Percentiles rank a stretch among this genome's conserved stretches.
Conservation (phyloP, 2,329 filamentous ascomycete genomes). For the Drechslerella coelobrocha region DNA sequence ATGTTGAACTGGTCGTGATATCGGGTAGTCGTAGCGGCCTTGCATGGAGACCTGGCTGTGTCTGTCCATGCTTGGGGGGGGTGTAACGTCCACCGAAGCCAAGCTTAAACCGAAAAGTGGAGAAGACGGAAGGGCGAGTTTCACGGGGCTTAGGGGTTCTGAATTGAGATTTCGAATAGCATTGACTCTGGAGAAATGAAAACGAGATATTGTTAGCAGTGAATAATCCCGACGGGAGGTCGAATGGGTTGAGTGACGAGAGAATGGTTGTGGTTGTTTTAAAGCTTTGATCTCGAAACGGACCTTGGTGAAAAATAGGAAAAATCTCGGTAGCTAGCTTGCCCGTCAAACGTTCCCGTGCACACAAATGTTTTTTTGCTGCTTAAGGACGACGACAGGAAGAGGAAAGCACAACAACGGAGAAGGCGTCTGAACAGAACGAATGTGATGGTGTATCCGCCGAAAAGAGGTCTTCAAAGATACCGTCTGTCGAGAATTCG, state of each 20-base stretch:
- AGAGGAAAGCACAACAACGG: constrained; percentile 8
- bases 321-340: constrained; percentile 48
- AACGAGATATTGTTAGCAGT: constrained; percentile 28
- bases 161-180: constrained; percentile 30
- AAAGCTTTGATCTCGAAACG: constrained; percentile 49
- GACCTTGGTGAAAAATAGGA: constrained; percentile 49
- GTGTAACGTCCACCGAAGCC: constrained; percentile 26
- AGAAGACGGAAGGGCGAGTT: constrained; percentile 25
- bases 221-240: constrained; percentile 5
- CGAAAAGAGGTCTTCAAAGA: constrained; percentile 22
- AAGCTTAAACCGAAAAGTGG: constrained; percentile 44
- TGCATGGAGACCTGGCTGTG: constrained; percentile 49
- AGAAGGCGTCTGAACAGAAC: constrained; percentile 6
- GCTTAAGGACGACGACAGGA: constrained; percentile 3
- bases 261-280: constrained; percentile 40
- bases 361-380: constrained; percentile 12
- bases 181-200: constrained; percentile 34
- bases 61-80: constrained; percentile 48
- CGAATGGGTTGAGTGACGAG: constrained; percentile 21
- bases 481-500: constrained; percentile 42
- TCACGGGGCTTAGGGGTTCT: constrained; percentile 27
- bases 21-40: constrained; percentile 46
- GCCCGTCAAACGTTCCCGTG: constrained; percentile 20
- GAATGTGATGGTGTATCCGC: constrained; percentile 18
- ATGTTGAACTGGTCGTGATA: constrained; percentile 44